Conservation (phyloP, 1,284 basidiomycete species). For the Ustilago sp. region DNA sequence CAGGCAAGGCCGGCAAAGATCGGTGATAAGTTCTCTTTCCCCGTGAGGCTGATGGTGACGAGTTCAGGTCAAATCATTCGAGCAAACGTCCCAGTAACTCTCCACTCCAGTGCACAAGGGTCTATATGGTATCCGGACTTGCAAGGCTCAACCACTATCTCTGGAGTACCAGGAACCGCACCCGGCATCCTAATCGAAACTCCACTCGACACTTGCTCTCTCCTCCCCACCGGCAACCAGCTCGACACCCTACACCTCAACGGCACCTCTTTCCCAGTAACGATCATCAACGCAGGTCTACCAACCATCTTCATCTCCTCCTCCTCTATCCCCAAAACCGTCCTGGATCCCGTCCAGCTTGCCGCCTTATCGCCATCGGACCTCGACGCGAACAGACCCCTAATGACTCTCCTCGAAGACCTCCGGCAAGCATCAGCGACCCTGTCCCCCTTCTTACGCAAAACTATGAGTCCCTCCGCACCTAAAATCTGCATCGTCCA, state of each 20-base stretch:
- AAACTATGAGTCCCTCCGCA: constrained; percentile 51
- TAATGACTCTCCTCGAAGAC: constrained; percentile 52
- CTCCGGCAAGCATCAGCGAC: constrained; percentile 47
- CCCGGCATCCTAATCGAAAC: constrained; percentile 60
- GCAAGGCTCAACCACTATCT: constrained; percentile 53
- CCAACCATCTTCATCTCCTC: constrained; percentile 64
- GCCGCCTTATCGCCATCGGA: constrained; percentile 22
- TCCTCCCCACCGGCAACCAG: constrained; percentile 56
- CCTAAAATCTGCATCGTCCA: constrained; percentile 68
- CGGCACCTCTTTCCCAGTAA: constrained; percentile 30
- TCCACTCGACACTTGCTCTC: constrained; percentile 38
- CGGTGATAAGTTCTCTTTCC: constrained; percentile 27
- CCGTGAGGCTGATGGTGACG: constrained; percentile 53
- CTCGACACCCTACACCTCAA: constrained; percentile 39
- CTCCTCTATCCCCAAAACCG: constrained; percentile 18
- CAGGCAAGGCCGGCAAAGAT: not conserved
- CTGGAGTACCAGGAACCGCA: constrained; percentile 64
- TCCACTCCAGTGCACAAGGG: not conserved
- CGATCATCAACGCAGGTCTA: constrained; percentile 63
- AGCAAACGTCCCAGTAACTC: constrained; percentile 55
- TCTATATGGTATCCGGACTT: constrained; percentile 39
- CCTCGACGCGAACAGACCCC: constrained; percentile 49
- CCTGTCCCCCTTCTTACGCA: constrained; percentile 33
- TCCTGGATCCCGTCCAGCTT: constrained; percentile 27
- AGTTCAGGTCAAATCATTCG: constrained; percentile 56